A percentile compares a stretch with the other conserved stretches of the same genome.
phyloP scores from a whole-genome alignment of 176 grass and related monocot genomes.

The Neostapfia colusana region DNA sequence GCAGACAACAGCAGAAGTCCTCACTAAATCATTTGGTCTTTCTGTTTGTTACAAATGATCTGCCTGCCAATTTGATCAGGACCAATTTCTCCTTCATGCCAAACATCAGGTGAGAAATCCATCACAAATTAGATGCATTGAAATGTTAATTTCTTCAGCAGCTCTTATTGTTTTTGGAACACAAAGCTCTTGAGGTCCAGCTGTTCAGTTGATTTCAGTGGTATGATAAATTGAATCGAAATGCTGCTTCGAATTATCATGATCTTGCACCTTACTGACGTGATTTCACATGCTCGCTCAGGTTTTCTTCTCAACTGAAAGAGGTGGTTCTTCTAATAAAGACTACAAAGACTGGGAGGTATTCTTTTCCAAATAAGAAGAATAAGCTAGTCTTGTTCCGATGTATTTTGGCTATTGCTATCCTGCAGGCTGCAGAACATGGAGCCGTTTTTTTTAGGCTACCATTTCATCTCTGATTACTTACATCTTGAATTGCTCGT shows the following conservation, averaged over 20 bases:
- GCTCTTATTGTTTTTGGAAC: neutral
- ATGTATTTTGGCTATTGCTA: conserved; percentile 48
- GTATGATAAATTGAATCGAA: conserved; percentile 27
- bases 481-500: neutral
- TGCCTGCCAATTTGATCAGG: neutral
- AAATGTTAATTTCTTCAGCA: conserved; percentile 36
- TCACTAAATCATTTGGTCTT: conserved; percentile 38
- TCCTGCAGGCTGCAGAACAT: conserved; percentile 44
- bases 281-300: conserved; percentile 33
- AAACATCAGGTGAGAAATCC: conserved; percentile 51
- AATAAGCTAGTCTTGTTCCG: conserved; percentile 33
- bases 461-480: conserved; percentile 31
- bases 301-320: conserved; percentile 40
- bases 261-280: conserved; percentile 24
- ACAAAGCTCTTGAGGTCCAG: conserved; percentile 40
- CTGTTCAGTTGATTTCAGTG: conserved; percentile 41
- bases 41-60: conserved; percentile 4
- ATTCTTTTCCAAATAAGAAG: conserved; percentile 30
- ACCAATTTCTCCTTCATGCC: conserved; percentile 37
- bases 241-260: conserved; percentile 35
- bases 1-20: conserved; percentile 1
- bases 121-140: conserved; percentile 20
- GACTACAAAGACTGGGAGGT: conserved; percentile 14
- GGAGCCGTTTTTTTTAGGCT: conserved; percentile 52
- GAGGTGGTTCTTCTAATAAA: conserved; percentile 18